Evolutionary conservation across 805 yeast species (phyloP).

Genomic region (Wickerhamomyces subpelliculosus): DNA sequence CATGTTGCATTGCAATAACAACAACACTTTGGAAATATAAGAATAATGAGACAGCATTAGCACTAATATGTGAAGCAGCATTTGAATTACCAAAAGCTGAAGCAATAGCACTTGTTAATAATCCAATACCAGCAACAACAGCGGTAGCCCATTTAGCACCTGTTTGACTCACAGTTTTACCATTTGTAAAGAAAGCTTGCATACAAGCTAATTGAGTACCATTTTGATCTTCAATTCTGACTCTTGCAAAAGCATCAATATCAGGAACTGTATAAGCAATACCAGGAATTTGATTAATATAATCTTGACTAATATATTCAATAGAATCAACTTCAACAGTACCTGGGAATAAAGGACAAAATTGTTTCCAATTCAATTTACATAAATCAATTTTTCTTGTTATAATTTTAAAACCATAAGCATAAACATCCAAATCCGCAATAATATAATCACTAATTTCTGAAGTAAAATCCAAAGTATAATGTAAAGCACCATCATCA

Average conservation of each 20-base stretch:
- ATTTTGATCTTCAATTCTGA: constrained; percentile 31
- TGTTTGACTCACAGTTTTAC: constrained; percentile 72
- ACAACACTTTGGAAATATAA: constrained; percentile 86
- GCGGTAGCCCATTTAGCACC: constrained; percentile 95
- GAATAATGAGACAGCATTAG: constrained; percentile 78
- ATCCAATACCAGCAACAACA: constrained; percentile 80
- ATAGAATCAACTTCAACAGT: constrained; percentile 67
- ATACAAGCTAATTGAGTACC: constrained; percentile 58
- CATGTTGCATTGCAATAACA: constrained; percentile 77
- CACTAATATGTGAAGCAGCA: constrained; percentile 84
- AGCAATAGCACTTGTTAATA: constrained; percentile 72
- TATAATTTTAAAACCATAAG: constrained; percentile 77
- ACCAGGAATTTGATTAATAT: constrained; percentile 62
- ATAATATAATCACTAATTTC: constrained; percentile 57
- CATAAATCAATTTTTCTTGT: constrained; percentile 57
- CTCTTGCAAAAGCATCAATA: constrained; percentile 70
- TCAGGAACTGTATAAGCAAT: constrained; percentile 85
- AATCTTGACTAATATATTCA: constrained; percentile 44
- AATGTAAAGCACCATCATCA: constrained; percentile 56
- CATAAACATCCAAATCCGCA: constrained; percentile 71
- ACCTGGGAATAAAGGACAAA: constrained; percentile 87
- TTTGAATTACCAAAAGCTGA: constrained; percentile 82
- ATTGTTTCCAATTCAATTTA: constrained; percentile 63
- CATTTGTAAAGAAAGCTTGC: constrained; percentile 68
- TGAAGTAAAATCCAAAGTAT: constrained; percentile 63